Conservation (phyloP, 164 flowering plant species). For the Cinnamomum chago region DNA sequence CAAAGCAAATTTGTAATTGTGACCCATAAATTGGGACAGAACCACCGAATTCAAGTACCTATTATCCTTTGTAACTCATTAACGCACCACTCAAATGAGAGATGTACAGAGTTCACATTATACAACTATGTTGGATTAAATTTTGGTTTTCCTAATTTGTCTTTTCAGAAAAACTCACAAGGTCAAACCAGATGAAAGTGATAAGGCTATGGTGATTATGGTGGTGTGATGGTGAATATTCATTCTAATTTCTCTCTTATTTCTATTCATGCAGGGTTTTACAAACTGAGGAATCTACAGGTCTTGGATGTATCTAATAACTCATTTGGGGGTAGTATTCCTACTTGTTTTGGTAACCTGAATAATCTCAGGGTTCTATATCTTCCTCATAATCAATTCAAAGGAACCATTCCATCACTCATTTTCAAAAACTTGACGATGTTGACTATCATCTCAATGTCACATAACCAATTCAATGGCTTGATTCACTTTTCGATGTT, state of each 20-base stretch:
- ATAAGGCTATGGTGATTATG: too few relatives aligned
- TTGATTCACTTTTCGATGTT: constrained; percentile 1
- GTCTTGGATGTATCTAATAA: not conserved
- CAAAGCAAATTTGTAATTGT: too few relatives aligned
- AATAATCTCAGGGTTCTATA: not conserved
- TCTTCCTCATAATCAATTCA: not conserved
- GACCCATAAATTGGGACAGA: too few relatives aligned
- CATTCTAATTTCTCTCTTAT: not conserved
- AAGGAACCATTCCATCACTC: not conserved
- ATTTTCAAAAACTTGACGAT: not conserved
- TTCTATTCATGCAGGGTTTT: not conserved
- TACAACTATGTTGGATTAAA: too few relatives aligned
- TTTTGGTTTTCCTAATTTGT: too few relatives aligned
- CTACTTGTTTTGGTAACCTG: not conserved
- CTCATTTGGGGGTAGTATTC: not conserved
- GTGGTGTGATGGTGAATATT: too few relatives aligned
- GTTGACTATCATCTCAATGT: not conserved
- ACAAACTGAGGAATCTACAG: not conserved
- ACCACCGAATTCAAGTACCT: too few relatives aligned
- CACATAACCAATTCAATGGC: not conserved
- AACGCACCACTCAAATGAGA: too few relatives aligned
- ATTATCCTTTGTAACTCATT: too few relatives aligned
- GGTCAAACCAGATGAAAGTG: too few relatives aligned
- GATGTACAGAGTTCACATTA: too few relatives aligned
- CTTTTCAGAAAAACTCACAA: too few relatives aligned